These are phyloP conservation scores for Elaeagnus macrophylla DNA, from an alignment of 306 rosid genomes.

Conservation along the genomic window DNA sequence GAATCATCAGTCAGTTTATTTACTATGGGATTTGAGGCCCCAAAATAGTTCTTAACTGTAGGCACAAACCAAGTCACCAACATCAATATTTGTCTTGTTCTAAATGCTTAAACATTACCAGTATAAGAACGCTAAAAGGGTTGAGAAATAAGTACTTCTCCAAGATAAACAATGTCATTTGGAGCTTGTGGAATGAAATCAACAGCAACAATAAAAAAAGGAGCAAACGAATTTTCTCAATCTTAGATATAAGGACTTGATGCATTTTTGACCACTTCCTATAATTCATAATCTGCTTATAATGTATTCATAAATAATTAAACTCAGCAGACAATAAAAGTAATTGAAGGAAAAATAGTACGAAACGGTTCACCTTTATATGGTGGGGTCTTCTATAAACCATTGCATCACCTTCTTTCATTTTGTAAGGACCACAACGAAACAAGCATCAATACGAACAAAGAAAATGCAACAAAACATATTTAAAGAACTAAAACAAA, in stretches of 20 bases:
- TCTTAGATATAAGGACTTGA: not conserved
- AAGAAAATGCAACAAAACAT: not conserved
- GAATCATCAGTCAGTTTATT: too few species aligned
- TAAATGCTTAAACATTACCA: too few species aligned
- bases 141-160: too few species aligned
- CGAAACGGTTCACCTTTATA: slow-evolving; percentile 45
- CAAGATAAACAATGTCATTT: too few species aligned
- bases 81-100: too few species aligned
- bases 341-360: not conserved
- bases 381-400: slow-evolving; percentile 89
- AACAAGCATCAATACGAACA: not conserved
- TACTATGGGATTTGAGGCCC: too few species aligned
- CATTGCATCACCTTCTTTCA: slow-evolving; percentile 93
- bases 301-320: not conserved
- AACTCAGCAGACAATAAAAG: too few species aligned
- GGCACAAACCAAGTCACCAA: too few species aligned
- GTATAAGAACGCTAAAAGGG: too few species aligned
- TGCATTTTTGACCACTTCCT: not conserved
- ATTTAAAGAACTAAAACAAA: not conserved
- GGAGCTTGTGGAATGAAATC: too few species aligned
- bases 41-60: too few species aligned
- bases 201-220: too few species aligned
- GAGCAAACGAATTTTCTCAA: not conserved
- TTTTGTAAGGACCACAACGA: slow-evolving; percentile 69
- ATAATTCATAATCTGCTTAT: not conserved